Conservation (phyloP, 768 basidiomycete genomes). For the Mycena latifolia region DNA sequence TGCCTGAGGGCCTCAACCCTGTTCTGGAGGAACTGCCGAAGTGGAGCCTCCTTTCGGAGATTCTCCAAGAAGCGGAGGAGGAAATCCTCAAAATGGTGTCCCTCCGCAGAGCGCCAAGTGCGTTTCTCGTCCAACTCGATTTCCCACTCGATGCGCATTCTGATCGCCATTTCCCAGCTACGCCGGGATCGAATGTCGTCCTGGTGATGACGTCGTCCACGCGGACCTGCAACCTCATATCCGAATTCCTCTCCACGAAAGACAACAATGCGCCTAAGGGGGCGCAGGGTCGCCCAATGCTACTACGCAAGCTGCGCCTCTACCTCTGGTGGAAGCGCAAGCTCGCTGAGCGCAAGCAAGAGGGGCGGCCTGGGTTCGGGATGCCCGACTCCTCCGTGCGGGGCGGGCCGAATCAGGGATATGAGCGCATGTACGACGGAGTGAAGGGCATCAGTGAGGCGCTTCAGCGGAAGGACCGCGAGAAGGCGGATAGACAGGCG, state of each 20-base stretch:
- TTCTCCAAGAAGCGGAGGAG: slow-evolving; percentile 88
- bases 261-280: slow-evolving; percentile 69
- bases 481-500: slow-evolving; percentile 67
- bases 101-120: slow-evolving; percentile 39
- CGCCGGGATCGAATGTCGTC: slow-evolving; percentile 77
- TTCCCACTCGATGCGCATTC: neutral
- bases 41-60: slow-evolving; percentile 88
- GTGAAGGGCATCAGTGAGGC: slow-evolving; percentile 73
- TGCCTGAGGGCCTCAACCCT: slow-evolving; percentile 85
- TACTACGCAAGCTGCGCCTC: slow-evolving; percentile 77
- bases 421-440: slow-evolving; percentile 42
- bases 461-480: slow-evolving; percentile 80
- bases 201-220: slow-evolving; percentile 92
- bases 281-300: slow-evolving; percentile 78
- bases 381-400: slow-evolving; percentile 38
- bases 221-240: slow-evolving; percentile 78
- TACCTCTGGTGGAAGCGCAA: slow-evolving; percentile 89
- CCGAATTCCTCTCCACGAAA: slow-evolving; percentile 83
- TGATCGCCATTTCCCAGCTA: slow-evolving; percentile 38
- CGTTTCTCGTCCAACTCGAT: neutral
- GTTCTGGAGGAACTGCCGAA: slow-evolving; percentile 96
- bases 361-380: slow-evolving; percentile 44
- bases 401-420: slow-evolving; percentile 37
- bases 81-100: slow-evolving; percentile 79
- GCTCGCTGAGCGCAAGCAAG: slow-evolving; percentile 52